A percentile compares a stretch with the other conserved stretches of the same genome.
phyloP scores from a whole-genome alignment of 257 asterid genomes.

The Ilex aquifolium region DNA sequence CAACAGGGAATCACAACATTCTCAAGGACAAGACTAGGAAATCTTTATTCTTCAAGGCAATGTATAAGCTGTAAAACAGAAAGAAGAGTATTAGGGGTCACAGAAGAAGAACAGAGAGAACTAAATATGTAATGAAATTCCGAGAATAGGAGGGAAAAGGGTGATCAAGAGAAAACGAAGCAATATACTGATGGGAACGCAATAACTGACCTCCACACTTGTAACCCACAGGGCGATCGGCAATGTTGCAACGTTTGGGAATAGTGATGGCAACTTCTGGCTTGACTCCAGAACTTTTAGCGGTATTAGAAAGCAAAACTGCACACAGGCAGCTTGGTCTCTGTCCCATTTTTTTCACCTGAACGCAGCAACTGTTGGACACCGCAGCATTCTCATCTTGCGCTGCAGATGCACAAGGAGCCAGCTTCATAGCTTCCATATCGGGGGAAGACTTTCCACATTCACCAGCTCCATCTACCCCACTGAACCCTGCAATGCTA shows the following conservation, averaged over 20 bases:
- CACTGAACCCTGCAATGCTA: constrained; percentile 9
- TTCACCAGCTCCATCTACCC: constrained; percentile 48
- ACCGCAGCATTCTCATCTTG: constrained; percentile 37
- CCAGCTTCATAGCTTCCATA: constrained; percentile 55
- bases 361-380: constrained; percentile 42
- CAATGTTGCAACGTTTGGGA: constrained; percentile 67
- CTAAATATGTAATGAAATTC: background rate
- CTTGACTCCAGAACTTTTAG: constrained; percentile 48
- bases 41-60: constrained; percentile 40
- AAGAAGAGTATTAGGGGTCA: background rate
- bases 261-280: constrained; percentile 54
- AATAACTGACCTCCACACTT: constrained; percentile 57
- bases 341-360: constrained; percentile 46
- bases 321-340: constrained; percentile 68
- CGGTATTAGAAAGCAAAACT: constrained; percentile 59
- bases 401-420: constrained; percentile 62
- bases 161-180: too few relatives aligned
- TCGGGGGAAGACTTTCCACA: constrained; percentile 55
- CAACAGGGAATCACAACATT: background rate
- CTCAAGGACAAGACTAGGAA: background rate
- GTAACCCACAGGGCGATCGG: constrained; percentile 64
- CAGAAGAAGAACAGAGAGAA: background rate
- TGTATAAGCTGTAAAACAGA: constrained; percentile 41
- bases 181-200: too few relatives aligned
- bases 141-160: too few relatives aligned